Conservation (phyloP, 2,329 filamentous ascomycete species). For the Arthroderma sp. region DNA sequence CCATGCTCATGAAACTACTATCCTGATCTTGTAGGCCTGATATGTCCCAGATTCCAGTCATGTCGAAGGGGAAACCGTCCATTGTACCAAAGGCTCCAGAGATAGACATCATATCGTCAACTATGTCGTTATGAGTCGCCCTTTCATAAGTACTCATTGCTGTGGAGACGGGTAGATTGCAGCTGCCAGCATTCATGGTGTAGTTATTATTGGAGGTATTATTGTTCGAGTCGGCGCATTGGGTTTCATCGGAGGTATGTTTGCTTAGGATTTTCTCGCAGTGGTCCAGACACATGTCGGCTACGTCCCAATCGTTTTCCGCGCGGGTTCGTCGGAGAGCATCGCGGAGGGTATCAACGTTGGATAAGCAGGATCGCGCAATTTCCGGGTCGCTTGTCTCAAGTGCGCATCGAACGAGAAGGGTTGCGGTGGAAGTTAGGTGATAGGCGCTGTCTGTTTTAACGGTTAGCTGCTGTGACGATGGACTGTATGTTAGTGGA, state of each 20-base stretch:
- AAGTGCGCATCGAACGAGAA: slow-evolving; percentile 39
- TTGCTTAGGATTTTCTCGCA: slow-evolving; percentile 33
- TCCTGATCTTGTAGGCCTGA: slow-evolving; percentile 19
- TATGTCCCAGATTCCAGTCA: slow-evolving; percentile 35
- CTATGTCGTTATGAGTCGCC: slow-evolving; percentile 33
- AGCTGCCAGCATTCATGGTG: not conserved
- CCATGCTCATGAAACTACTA: slow-evolving; percentile 8
- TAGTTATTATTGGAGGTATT: slow-evolving; percentile 1
- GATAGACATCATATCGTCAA: slow-evolving; percentile 35
- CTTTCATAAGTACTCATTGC: slow-evolving; percentile 30
- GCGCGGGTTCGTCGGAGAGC: slow-evolving; percentile 36
- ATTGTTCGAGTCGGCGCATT: not conserved
- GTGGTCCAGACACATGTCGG: slow-evolving; percentile 41
- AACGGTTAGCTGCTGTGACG: not conserved
- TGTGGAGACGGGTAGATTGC: slow-evolving; percentile 16
- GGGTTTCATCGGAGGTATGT: slow-evolving; percentile 14
- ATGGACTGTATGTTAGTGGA: not conserved
- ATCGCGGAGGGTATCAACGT: slow-evolving; percentile 36
- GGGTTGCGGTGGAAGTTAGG: slow-evolving; percentile 41
- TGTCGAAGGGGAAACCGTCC: slow-evolving; percentile 34
- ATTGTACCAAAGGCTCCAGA: slow-evolving; percentile 33
- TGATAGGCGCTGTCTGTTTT: slow-evolving; percentile 37
- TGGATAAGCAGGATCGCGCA: slow-evolving; percentile 33
- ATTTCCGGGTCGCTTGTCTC: slow-evolving; percentile 37
- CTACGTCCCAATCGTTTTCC: slow-evolving; percentile 43